phyloP scores from a whole-genome alignment of 331 rosid species.

The Malus hybrid region DNA sequence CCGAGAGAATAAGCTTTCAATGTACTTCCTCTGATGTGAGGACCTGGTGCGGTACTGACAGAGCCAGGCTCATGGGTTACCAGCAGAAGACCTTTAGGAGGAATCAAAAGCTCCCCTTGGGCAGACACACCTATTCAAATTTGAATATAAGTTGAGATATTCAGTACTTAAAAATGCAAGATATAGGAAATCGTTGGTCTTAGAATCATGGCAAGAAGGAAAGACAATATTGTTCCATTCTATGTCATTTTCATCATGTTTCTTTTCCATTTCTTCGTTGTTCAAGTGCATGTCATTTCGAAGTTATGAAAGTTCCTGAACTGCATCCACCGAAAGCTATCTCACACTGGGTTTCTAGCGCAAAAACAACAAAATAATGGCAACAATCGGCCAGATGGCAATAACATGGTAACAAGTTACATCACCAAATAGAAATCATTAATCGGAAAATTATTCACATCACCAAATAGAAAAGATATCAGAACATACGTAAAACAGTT shows the following conservation, averaged over 20 bases:
- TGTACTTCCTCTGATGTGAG: too few species aligned
- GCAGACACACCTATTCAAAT: slow-evolving; percentile 34
- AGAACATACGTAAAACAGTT: background rate
- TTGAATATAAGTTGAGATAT: background rate
- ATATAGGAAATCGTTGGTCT: background rate
- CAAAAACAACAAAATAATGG: too few species aligned
- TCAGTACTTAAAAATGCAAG: background rate
- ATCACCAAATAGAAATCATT: background rate
- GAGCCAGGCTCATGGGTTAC: slow-evolving; percentile 75
- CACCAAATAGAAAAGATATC: background rate
- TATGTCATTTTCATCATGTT: too few species aligned
- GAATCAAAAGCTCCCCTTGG: slow-evolving; percentile 32
- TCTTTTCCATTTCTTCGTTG: too few species aligned
- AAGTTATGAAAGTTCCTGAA: too few species aligned
- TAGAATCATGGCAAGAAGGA: background rate
- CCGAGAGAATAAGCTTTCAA: too few species aligned
- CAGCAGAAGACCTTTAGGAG: slow-evolving; percentile 52
- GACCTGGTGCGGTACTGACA: slow-evolving; percentile 28
- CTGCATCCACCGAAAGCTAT: too few species aligned
- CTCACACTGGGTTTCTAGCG: too few species aligned
- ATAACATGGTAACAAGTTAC: too few species aligned
- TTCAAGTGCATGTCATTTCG: too few species aligned
- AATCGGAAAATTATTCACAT: background rate
- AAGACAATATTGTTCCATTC: background rate
- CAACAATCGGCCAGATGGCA: too few species aligned